A percentile compares a stretch with the other conserved stretches of the same genome.
Conservation (phyloP, 345 rosid species). For the Durio zibethinus region DNA sequence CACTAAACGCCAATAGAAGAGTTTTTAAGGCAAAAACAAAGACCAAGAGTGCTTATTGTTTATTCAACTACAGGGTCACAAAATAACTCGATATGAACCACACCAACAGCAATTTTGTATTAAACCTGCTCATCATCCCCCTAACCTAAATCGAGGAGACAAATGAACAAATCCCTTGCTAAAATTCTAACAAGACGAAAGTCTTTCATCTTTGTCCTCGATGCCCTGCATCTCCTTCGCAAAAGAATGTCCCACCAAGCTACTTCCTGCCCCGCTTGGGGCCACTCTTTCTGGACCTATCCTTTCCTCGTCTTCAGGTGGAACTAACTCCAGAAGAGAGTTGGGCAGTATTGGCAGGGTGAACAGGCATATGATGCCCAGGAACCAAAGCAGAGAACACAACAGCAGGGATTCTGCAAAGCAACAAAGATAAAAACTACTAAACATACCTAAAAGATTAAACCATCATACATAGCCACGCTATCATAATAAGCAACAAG, state of each 20-base stretch:
- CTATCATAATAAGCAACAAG: background rate
- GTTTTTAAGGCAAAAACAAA: background rate
- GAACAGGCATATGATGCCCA: conserved; percentile 75
- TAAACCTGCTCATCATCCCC: background rate
- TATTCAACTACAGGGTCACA: background rate
- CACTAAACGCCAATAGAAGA: background rate
- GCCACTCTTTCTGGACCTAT: conserved; percentile 35
- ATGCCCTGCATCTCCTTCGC: conserved; percentile 56
- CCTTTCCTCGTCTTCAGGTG: conserved; percentile 35
- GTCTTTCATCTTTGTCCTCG: conserved; percentile 60
- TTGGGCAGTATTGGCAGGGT: conserved; percentile 33
- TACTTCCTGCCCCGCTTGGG: conserved; percentile 59
- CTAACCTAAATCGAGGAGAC: background rate
- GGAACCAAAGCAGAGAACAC: conserved; percentile 99
- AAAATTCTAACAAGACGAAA: conserved; percentile 8
- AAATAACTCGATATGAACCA: background rate
- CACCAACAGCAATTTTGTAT: background rate
- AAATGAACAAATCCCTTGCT: background rate
- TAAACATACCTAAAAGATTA: conserved; percentile 12
- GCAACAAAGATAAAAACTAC: background rate
- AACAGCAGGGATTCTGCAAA: conserved; percentile 97
- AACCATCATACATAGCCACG: background rate
- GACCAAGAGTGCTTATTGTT: background rate
- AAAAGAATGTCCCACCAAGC: conserved; percentile 16
- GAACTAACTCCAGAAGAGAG: conserved; percentile 33